Conservation (phyloP, 73 alveolate species). For the Stentor coeruleus region DNA sequence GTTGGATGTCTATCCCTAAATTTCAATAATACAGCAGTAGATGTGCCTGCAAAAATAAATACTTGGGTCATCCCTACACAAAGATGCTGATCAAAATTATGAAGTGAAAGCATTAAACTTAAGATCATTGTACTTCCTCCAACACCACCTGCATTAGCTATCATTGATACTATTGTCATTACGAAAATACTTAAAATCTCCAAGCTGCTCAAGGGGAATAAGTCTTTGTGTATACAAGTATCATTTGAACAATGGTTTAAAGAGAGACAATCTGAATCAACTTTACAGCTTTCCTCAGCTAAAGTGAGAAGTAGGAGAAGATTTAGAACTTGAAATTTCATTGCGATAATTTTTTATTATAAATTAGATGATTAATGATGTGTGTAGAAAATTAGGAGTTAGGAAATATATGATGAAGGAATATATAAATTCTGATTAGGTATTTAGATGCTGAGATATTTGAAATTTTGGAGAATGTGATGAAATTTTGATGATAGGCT, state of each 20-base stretch:
- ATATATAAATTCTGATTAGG: no score
- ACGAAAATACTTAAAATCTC: not conserved
- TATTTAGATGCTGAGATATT: no score
- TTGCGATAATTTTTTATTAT: no score
- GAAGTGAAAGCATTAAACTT: not conserved
- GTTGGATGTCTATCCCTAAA: not conserved
- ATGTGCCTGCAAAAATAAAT: not conserved
- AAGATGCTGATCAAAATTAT: not conserved
- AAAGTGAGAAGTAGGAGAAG: no score
- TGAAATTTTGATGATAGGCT: no score
- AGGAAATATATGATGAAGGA: no score
- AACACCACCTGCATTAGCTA: slow-evolving; percentile 2
- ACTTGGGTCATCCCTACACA: not conserved
- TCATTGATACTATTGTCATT: not conserved
- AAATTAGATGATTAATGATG: no score
- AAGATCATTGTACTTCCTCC: slow-evolving; percentile 9
- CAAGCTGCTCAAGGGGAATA: not conserved
- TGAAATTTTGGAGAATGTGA: no score
- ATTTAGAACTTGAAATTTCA: no score
- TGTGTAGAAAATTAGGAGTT: no score
- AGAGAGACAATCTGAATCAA: no score
- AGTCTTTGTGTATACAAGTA: not conserved
- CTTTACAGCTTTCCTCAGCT: no score
- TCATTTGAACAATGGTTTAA: not conserved
- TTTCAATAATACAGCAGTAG: not conserved